Evolutionary conservation across 2,329 filamentous ascomycete genomes (phyloP).

Genomic region (Trichophyton rubrum): DNA sequence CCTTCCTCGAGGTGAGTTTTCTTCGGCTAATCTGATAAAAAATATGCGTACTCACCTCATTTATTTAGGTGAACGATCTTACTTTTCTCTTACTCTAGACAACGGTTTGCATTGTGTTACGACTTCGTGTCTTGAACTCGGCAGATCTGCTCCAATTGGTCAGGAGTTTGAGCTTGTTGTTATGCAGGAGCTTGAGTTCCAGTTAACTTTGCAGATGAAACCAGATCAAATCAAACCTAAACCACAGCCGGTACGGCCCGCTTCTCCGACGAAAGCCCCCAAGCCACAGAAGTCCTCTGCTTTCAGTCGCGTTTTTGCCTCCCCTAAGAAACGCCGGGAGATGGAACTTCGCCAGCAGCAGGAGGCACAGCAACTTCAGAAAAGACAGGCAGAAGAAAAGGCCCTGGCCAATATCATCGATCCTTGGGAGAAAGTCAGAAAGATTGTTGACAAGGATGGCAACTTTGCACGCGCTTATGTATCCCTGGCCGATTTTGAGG

Average conservation of each 20-base stretch:
- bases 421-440: conserved; percentile 73
- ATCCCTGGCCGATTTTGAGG: conserved; percentile 84
- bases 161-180: conserved; percentile 98
- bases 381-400: conserved; percentile 50
- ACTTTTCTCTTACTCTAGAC: conserved; percentile 94
- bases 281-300: conserved; percentile 67
- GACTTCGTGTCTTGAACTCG: conserved; percentile 86
- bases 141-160: conserved; percentile 82
- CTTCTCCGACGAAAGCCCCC: conserved; percentile 49
- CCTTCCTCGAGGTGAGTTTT: conserved; percentile 65
- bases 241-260: conserved; percentile 27
- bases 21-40: conserved; percentile 9
- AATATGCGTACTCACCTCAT: not conserved
- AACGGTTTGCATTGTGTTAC: conserved; percentile 97
- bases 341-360: conserved; percentile 72
- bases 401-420: conserved; percentile 42
- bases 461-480: conserved; percentile 92
- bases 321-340: conserved; percentile 93
- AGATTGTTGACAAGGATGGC: conserved; percentile 76
- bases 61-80: conserved; percentile 63
- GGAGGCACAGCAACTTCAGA: conserved; percentile 58
- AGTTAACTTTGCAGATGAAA: conserved; percentile 92
- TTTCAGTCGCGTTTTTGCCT: conserved; percentile 85
- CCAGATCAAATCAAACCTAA: conserved; percentile 64
- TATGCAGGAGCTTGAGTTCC: conserved; percentile 95